Evolutionary conservation across 176 grass and related monocot species (phyloP).

Genomic region (Olyra latifolia): DNA sequence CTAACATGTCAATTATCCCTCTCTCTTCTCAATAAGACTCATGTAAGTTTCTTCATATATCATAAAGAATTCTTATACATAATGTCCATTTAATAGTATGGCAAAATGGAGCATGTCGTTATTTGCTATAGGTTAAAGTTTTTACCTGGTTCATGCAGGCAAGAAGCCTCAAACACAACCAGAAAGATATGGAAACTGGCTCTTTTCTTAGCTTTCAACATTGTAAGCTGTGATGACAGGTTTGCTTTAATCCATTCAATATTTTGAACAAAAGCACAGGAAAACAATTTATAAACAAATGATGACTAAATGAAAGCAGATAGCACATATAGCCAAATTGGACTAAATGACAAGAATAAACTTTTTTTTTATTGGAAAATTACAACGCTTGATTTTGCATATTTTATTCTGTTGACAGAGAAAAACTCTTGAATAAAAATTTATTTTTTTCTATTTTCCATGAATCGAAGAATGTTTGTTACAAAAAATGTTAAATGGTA

Average conservation of each 20-base stretch:
- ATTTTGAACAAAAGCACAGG: constrained; percentile 10
- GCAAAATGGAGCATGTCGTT: background rate
- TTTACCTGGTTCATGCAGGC: background rate
- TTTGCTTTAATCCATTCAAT: background rate
- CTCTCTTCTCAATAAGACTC: background rate
- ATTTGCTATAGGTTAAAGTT: background rate
- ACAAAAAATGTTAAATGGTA: background rate
- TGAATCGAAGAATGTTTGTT: background rate
- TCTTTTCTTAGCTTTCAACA: background rate
- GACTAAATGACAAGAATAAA: background rate
- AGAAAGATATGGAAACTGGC: background rate
- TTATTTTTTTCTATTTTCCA: background rate
- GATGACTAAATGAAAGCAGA: background rate
- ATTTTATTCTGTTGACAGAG: background rate
- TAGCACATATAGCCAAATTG: constrained; percentile 16
- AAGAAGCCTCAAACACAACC: background rate
- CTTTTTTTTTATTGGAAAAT: background rate
- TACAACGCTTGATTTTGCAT: background rate
- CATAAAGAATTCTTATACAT: background rate
- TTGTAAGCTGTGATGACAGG: background rate
- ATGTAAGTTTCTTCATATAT: background rate
- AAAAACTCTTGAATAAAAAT: background rate
- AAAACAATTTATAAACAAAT: constrained; percentile 13
- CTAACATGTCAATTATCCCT: background rate
- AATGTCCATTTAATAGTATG: background rate